Percentiles rank a stretch among this genome's conserved stretches.
These are phyloP conservation scores for Mucor sp. DNA, from an alignment of 371 early-diverging fungal genomes.

Conservation along the genomic window DNA sequence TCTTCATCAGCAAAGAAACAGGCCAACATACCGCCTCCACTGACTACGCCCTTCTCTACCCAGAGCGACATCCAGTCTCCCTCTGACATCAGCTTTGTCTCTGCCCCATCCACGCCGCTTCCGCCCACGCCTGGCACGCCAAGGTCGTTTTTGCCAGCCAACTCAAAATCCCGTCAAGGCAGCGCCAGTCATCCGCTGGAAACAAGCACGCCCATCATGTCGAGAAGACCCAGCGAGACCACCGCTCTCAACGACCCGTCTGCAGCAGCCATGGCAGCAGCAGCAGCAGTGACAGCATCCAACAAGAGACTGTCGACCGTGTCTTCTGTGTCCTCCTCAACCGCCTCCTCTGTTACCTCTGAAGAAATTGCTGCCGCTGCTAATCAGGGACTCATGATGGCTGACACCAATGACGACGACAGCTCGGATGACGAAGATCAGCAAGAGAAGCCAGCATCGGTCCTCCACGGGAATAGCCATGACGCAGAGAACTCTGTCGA, in stretches of 20 bases:
- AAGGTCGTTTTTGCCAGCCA: background rate
- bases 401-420: slow-evolving; percentile 7
- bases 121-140: slow-evolving; percentile 27
- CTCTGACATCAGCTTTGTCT: slow-evolving; percentile 32
- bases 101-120: slow-evolving; percentile 34
- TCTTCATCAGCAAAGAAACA: background rate
- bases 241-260: background rate
- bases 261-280: slow-evolving; percentile 14
- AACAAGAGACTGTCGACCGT: slow-evolving; percentile 19
- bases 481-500: background rate
- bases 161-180: slow-evolving; percentile 18
- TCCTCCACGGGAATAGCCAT: background rate
- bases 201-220: slow-evolving; percentile 9
- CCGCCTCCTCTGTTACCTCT: slow-evolving; percentile 14
- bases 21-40: slow-evolving; percentile 4
- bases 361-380: slow-evolving; percentile 18
- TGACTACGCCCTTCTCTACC: slow-evolving; percentile 4
- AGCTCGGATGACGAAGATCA: background rate
- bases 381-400: background rate
- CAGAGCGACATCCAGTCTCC: slow-evolving; percentile 10
- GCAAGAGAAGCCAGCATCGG: background rate
- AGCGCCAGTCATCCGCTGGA: slow-evolving; percentile 2
- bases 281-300: slow-evolving; percentile 7
- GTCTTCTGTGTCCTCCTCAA: slow-evolving; percentile 9
- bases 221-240: slow-evolving; percentile 13